Conservation (phyloP, 2,329 filamentous ascomycete species). For the Coniella lustricola region DNA sequence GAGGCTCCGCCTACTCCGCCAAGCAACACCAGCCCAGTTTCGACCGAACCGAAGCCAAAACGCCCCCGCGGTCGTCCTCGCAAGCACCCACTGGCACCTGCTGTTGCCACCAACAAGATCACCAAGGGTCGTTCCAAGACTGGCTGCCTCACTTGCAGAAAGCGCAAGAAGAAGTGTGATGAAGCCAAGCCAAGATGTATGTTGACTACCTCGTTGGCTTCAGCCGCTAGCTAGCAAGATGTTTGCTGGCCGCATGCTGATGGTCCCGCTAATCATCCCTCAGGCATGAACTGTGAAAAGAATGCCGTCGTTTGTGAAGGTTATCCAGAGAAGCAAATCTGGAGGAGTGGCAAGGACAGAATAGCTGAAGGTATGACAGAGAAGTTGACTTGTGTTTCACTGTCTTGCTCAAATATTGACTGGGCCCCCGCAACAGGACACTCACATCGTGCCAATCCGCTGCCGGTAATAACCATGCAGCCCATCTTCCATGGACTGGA, state of each 20-base stretch:
- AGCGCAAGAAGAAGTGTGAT: conserved; percentile 67
- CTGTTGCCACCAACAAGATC: conserved; percentile 55
- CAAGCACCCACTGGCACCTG: conserved; percentile 65
- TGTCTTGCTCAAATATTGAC: not conserved
- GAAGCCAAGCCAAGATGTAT: conserved; percentile 61
- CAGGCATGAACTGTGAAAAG: conserved; percentile 84
- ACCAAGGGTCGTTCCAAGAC: conserved; percentile 71
- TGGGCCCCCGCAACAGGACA: conserved; percentile 1
- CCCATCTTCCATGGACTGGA: conserved; percentile 76
- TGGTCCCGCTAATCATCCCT: not conserved
- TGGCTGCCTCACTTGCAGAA: conserved; percentile 60
- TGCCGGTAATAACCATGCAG: conserved; percentile 50
- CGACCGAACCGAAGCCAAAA: conserved; percentile 40
- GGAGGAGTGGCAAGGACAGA: conserved; percentile 78
- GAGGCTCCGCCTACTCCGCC: conserved; percentile 31
- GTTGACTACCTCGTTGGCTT: conserved; percentile 21
- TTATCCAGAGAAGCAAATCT: conserved; percentile 78
- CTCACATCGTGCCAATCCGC: conserved; percentile 33
- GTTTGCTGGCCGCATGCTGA: not conserved
- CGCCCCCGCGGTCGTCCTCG: conserved; percentile 72
- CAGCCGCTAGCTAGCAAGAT: not conserved
- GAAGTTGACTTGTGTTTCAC: not conserved
- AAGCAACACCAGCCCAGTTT: conserved; percentile 17
- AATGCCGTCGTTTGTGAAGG: conserved; percentile 89
- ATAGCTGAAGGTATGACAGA: conserved; percentile 54